Conservation (phyloP, 2,329 filamentous ascomycete genomes). For the Botrytis sinoallii region DNA sequence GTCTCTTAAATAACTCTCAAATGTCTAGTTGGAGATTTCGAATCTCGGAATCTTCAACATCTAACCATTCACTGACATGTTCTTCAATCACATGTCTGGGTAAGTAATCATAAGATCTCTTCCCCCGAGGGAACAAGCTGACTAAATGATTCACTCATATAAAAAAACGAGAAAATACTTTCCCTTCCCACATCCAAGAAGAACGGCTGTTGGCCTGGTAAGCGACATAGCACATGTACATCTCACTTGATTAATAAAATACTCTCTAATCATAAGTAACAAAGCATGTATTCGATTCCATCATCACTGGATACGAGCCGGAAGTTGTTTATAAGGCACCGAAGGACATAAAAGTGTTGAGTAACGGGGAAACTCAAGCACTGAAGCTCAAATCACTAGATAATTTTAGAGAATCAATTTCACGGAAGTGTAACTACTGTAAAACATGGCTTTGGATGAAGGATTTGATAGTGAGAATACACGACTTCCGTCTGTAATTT, state of each 20-base stretch:
- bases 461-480: too few relatives aligned
- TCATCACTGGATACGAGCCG: too few relatives aligned
- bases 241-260: too few relatives aligned
- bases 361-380: too few relatives aligned
- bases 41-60: not conserved
- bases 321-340: too few relatives aligned
- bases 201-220: not conserved
- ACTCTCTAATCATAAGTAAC: too few relatives aligned
- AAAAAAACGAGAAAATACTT: accelerated
- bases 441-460: not conserved
- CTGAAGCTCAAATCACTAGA: too few relatives aligned
- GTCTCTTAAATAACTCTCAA: not conserved
- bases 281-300: too few relatives aligned
- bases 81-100: not conserved
- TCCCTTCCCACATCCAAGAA: not conserved
- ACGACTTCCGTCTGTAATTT: not conserved
- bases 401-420: too few relatives aligned
- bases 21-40: not conserved
- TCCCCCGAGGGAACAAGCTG: too few relatives aligned
- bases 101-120: too few relatives aligned
- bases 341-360: too few relatives aligned
- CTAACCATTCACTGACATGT: not conserved
- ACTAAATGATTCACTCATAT: not conserved
- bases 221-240: not conserved
- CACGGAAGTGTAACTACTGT: not conserved